Conservation (phyloP, 2,329 filamentous ascomycete species). For the Cladobotryum mycophilum region DNA sequence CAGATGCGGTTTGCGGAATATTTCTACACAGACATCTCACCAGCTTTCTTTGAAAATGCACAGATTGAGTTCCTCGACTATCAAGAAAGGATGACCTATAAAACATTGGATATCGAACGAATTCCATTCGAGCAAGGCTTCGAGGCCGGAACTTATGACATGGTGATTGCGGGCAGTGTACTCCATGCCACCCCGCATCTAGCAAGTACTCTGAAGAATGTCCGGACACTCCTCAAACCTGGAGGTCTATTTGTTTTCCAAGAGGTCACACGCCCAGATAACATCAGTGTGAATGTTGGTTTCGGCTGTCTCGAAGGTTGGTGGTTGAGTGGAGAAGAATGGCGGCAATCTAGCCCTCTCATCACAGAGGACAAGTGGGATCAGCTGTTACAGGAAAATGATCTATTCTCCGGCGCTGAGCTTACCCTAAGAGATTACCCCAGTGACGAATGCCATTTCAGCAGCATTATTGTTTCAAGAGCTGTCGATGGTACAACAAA, state of each 20-base stretch:
- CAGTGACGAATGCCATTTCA: too few species aligned
- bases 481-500: too few species aligned
- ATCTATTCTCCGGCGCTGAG: too few species aligned
- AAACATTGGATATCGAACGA: slow-evolving; percentile 19
- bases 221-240: slow-evolving; percentile 19
- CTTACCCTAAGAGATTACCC: too few species aligned
- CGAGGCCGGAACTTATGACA: slow-evolving; percentile 14
- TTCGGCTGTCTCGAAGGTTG: slow-evolving; percentile 29
- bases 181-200: slow-evolving; percentile 25
- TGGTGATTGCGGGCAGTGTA: slow-evolving; percentile 23
- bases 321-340: slow-evolving; percentile 27
- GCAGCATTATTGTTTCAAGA: too few species aligned
- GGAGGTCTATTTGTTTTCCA: slow-evolving; percentile 23
- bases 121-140: slow-evolving; percentile 13
- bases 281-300: slow-evolving; percentile 11
- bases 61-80: slow-evolving; percentile 10
- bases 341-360: neutral
- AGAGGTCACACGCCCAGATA: slow-evolving; percentile 17
- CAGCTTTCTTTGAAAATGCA: slow-evolving; percentile 26
- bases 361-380: slow-evolving; percentile 9
- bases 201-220: slow-evolving; percentile 15
- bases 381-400: neutral
- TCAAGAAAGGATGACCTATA: slow-evolving; percentile 15
- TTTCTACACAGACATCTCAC: slow-evolving; percentile 35
- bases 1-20: slow-evolving; percentile 23